Percentiles rank a stretch among this genome's conserved stretches.
These are phyloP conservation scores for Phaseolus coccineus DNA, from an alignment of 331 rosid genomes.

Conservation along the genomic window DNA sequence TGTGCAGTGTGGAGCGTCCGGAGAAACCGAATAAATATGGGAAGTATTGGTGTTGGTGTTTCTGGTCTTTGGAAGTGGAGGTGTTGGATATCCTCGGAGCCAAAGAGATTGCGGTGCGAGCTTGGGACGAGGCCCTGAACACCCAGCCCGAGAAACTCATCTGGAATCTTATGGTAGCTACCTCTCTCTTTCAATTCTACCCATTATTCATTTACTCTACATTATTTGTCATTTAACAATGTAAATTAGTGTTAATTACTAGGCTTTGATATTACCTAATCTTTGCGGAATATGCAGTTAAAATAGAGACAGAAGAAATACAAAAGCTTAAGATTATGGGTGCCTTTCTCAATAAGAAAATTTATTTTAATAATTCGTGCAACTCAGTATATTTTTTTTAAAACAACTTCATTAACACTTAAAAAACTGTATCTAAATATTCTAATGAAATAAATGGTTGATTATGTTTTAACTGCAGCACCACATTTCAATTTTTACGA, in stretches of 20 bases:
- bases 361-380: no score
- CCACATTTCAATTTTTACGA: background rate
- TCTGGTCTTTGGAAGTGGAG: constrained; percentile 87
- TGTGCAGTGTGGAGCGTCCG: constrained; percentile 65
- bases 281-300: no score
- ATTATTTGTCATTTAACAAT: background rate
- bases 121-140: constrained; percentile 88
- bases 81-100: constrained; percentile 67
- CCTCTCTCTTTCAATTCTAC: background rate
- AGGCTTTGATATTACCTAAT: no score
- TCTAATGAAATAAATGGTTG: no score
- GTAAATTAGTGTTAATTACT: background rate
- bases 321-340: no score
- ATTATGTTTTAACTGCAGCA: background rate
- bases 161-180: constrained; percentile 84
- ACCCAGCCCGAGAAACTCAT: constrained; percentile 94
- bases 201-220: background rate
- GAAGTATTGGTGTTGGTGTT: constrained; percentile 95
- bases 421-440: no score
- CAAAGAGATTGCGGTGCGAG: constrained; percentile 82
- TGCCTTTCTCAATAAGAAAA: no score
- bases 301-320: no score
- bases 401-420: no score
- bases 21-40: constrained; percentile 84
- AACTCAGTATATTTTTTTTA: no score